Base-by-base conservation (phyloP, 352 stramenopile species). In the Phytophthora podocarpi region DNA sequence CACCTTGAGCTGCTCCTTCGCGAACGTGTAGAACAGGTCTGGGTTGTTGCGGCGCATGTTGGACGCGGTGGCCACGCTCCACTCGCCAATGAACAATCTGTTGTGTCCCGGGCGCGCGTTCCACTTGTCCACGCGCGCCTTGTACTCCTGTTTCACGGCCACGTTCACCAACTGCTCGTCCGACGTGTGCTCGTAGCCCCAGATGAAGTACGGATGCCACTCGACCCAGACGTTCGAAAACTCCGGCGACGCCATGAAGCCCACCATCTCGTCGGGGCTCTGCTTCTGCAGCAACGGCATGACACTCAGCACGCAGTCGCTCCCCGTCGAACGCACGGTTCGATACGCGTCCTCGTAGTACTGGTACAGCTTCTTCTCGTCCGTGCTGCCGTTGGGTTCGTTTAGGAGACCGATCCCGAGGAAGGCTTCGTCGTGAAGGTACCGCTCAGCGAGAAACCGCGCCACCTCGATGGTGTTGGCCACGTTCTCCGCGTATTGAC, bases 211-310 rank as follows among this genome's bases (percentile, higher is more conserved):
- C 28, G 69, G 79, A 31, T 91, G 85, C 82, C 82, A 93, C 46
- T 94, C 85, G 55, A 90, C 69, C 82, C 86, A 95, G 12, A 95
- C 79, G 50, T 95, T 95, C 16, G 46, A 78, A 52, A 78, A 88
- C 26, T 65, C 51, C 0, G 76, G 74, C 6, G 67, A 67, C 40
- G 68, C 36, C 69, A 93, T 77, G 34, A 95, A 74, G 15, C 65
- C 80, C 2, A 73, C 70, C 70, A 91, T 80, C 24, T 74, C 61
- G 40, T 81, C 72, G 0, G 82, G 77, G 9, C 34, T 76, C n/a
- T 92, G 84, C 20, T 87, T 73, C 61, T 71, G 77, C 45, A 93
- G 52, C 49, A 87, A 60, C 1, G 86, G 86, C 54, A 74, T 74
- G 39, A 91, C 52, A 12, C 66, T 82, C 30, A 95, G 43, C 13